Evolutionary conservation across 2,329 filamentous ascomycete species (phyloP), one percentile per base, ranked within the genome.

Genomic region (Hawksworthiomyces lignivorus): DNA sequence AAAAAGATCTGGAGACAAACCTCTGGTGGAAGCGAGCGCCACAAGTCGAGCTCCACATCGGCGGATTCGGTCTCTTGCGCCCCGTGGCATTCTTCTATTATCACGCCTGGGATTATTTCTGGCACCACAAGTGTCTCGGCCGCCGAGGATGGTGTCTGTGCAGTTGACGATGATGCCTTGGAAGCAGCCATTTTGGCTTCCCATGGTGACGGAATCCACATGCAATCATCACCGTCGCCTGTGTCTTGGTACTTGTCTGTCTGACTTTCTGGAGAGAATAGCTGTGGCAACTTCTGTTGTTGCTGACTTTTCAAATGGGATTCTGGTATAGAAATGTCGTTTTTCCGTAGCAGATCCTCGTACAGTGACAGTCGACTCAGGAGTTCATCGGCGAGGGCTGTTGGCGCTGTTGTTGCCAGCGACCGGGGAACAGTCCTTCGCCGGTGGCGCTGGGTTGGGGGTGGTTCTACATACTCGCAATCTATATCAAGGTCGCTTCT

Each of bases 291-390:
- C 4, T 19, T 19, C n/a, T 32, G 20, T 6, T 39, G 28, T n/a
- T n/a, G n/a, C n/a, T n/a, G n/a, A n/a, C n/a, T n/a, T n/a, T n/a
- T n/a, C n/a, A n/a, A n/a, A n/a, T n/a, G n/a, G n/a, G 24, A 26
- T 26, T 8, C 24, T 12, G 26, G 32, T 8, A 52, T 56, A 15
- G 54, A 50, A 14, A 62, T 40, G 0, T 49, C 47, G 26, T 56
- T 47, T 28, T 54, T 50, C 14, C 46, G 45, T 50, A 61, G 54
- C 21, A 62, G 30, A 0, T 52, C 45, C 22, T 61, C 59, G 37
- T 58, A 60, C 1, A 36, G 30, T 2, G 49, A 45, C 4, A 61
- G 19, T 6, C 53, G 50, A 2, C 35, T 39, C 1, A 55, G 26
- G 1, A 61, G 27, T 11, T 57, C 55, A 2, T 61, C 52, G 3